Evolutionary conservation across 306 rosid genomes (phyloP).

Genomic region (Castanopsis chinensis): DNA sequence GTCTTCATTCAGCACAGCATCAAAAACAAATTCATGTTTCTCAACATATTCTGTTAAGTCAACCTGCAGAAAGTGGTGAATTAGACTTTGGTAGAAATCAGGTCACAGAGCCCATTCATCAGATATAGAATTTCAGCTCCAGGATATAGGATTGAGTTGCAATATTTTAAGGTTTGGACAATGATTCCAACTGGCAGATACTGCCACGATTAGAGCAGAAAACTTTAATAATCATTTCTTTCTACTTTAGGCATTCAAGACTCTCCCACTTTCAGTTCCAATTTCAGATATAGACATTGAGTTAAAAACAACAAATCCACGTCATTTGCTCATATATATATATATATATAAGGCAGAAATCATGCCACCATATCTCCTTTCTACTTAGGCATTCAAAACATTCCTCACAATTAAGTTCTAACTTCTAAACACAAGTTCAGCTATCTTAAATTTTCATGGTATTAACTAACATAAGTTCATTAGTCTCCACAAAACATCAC

Average conservation of each 20-base stretch:
- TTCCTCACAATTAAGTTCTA: not conserved
- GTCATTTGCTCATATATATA: not conserved
- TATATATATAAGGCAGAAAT: not conserved
- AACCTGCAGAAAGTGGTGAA: conserved; percentile 49
- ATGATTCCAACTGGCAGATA: not conserved
- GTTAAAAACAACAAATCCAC: not conserved
- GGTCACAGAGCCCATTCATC: not conserved
- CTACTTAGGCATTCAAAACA: too few relatives aligned
- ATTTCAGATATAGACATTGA: not conserved
- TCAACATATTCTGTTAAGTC: conserved; percentile 77
- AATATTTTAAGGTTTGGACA: not conserved
- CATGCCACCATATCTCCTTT: not conserved
- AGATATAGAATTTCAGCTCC: not conserved
- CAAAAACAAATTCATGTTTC: conserved; percentile 73
- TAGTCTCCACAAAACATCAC: conserved; percentile 2
- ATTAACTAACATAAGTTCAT: not conserved
- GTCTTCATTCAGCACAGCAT: conserved; percentile 75
- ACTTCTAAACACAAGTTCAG: not conserved
- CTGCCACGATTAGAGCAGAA: not conserved
- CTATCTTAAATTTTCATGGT: not conserved
- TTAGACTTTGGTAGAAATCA: conserved; percentile 5
- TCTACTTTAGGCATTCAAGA: not conserved
- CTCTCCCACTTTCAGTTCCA: not conserved
- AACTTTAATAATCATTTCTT: not conserved
- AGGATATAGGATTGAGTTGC: not conserved